Percentiles rank a stretch among this genome's conserved stretches.
These are phyloP conservation scores for Scheffersomyces titani DNA, from an alignment of 1,139 yeast genomes.

Conservation along the genomic window DNA sequence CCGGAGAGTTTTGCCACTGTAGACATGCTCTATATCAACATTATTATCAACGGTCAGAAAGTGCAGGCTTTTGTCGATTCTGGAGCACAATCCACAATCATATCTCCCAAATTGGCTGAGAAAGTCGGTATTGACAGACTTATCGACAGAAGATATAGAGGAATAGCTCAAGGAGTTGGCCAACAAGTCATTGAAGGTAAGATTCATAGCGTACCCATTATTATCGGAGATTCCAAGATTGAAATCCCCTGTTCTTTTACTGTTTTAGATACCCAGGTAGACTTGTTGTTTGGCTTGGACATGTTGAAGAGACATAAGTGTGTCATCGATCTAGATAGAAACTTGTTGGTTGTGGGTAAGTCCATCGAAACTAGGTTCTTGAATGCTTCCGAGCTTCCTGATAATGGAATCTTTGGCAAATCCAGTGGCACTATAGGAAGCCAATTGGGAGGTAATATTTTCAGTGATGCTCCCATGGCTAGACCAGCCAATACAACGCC, in stretches of 20 bases:
- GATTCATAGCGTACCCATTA: slow-evolving; percentile 86
- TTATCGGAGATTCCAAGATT: slow-evolving; percentile 57
- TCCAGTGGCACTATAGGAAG: slow-evolving; percentile 5
- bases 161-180: slow-evolving; percentile 92
- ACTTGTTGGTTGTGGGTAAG: slow-evolving; percentile 71
- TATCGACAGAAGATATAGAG: slow-evolving; percentile 79
- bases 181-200: slow-evolving; percentile 75
- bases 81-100: slow-evolving; percentile 91
- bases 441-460: slow-evolving; percentile 39
- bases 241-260: slow-evolving; percentile 77
- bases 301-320: slow-evolving; percentile 91
- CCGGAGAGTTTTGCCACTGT: slow-evolving; percentile 89
- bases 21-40: slow-evolving; percentile 77
- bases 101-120: slow-evolving; percentile 75
- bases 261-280: slow-evolving; percentile 77
- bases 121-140: slow-evolving; percentile 68
- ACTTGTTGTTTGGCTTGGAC: slow-evolving; percentile 66
- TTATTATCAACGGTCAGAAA: slow-evolving; percentile 74
- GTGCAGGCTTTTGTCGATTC: slow-evolving; percentile 95
- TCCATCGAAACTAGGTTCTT: slow-evolving; percentile 70
- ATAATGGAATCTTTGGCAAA: slow-evolving; percentile 16
- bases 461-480: slow-evolving; percentile 21
- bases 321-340: slow-evolving; percentile 67
- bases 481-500: slow-evolving; percentile 6
- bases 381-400: slow-evolving; percentile 71